Evolutionary conservation across 73 alveolate species (phyloP).

Genomic region (Tetrahymena elliotti): DNA sequence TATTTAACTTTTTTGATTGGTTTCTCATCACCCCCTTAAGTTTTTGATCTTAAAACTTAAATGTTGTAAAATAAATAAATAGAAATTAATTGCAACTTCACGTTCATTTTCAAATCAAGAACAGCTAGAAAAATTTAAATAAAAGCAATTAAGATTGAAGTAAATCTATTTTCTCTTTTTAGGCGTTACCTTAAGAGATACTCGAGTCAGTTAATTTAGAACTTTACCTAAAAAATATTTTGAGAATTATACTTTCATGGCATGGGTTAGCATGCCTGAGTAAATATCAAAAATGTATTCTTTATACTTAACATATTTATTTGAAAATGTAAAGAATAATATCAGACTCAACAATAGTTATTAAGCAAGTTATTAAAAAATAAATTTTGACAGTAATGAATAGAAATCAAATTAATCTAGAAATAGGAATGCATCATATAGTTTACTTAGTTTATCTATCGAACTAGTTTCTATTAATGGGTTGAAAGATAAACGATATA

Average conservation of each 20-base stretch:
- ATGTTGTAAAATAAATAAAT: background rate
- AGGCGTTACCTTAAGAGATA: background rate
- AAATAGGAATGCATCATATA: background rate
- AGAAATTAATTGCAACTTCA: background rate
- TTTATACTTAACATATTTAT: background rate
- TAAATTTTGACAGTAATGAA: background rate
- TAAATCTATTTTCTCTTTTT: no score
- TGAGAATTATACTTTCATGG: background rate
- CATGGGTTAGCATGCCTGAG: background rate
- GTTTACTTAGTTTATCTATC: background rate
- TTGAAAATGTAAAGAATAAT: background rate
- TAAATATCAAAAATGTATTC: background rate
- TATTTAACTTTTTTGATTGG: no score
- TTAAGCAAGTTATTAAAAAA: background rate
- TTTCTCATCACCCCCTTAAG: background rate
- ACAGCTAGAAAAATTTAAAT: background rate
- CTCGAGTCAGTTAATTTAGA: no score
- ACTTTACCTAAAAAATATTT: background rate
- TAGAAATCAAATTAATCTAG: background rate
- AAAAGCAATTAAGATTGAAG: background rate
- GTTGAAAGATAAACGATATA: background rate
- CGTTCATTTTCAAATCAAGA: background rate
- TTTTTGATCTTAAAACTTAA: background rate
- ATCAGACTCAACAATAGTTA: background rate
- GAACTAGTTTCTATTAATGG: background rate